phyloP scores from a whole-genome alignment of 176 grass and related monocot species.

The Rhynchospora tenuis region DNA sequence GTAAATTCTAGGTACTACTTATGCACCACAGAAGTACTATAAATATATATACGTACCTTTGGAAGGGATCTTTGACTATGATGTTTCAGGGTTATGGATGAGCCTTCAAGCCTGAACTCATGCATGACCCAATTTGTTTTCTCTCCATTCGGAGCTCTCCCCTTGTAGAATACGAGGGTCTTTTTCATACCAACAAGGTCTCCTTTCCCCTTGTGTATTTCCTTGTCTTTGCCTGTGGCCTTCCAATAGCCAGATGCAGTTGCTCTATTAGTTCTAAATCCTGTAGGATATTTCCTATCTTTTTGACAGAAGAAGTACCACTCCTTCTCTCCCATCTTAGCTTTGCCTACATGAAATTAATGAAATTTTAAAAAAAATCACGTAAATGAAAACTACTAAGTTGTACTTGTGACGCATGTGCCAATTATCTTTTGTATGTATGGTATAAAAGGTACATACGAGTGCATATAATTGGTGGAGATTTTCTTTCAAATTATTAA shows the following conservation, averaged over 20 bases:
- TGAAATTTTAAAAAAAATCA: neutral
- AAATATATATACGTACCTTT: neutral
- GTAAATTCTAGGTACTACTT: neutral
- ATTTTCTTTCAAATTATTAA: neutral
- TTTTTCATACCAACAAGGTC: conserved; percentile 33
- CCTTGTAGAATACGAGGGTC: conserved; percentile 24
- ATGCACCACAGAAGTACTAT: neutral
- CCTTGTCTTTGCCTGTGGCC: conserved; percentile 26
- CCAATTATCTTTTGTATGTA: neutral
- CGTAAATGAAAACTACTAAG: neutral
- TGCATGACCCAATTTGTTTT: conserved; percentile 31
- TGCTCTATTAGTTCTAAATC: conserved; percentile 21
- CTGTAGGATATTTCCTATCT: conserved; percentile 28
- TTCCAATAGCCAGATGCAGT: conserved; percentile 27
- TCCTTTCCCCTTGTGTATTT: conserved; percentile 2
- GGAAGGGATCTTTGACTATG: conserved; percentile 6
- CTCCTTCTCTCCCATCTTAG: conserved; percentile 31
- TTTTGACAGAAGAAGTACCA: conserved; percentile 35
- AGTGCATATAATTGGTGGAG: neutral
- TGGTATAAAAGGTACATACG: neutral
- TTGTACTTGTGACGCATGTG: neutral
- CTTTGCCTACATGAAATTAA: conserved; percentile 10
- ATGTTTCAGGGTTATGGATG: neutral
- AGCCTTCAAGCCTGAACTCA: conserved; percentile 28
- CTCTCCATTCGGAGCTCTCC: conserved; percentile 30